Evolutionary conservation across 2,329 filamentous ascomycete genomes (phyloP).

Genomic region (Parastagonospora avenae): DNA sequence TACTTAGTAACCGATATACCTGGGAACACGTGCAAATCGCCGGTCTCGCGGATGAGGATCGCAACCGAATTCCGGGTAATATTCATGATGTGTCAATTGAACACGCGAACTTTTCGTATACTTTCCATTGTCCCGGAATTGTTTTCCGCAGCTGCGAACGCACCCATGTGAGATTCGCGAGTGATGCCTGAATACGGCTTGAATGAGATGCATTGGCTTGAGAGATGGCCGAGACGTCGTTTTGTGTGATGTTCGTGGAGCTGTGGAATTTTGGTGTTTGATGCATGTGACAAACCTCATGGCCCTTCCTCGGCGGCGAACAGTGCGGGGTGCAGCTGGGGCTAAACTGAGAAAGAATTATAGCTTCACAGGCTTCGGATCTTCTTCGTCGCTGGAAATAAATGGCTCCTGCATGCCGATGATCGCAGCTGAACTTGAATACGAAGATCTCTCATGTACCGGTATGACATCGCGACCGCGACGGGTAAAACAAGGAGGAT

Average conservation of each 20-base stretch:
- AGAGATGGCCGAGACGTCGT: not conserved
- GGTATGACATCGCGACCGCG: too few species aligned
- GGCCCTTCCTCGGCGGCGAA: not conserved
- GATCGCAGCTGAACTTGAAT: not conserved
- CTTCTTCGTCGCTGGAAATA: too few species aligned
- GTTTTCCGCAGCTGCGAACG: constrained; percentile 5
- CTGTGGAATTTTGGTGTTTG: not conserved
- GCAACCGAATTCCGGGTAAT: constrained; percentile 10
- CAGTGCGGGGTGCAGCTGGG: not conserved
- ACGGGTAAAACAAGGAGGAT: too few species aligned
- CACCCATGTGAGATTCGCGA: not conserved
- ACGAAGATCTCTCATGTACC: not conserved
- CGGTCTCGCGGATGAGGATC: constrained; percentile 10
- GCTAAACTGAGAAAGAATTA: not conserved
- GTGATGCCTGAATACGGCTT: not conserved
- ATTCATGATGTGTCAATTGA: constrained; percentile 4
- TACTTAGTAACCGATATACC: not conserved
- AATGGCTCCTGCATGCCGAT: too few species aligned
- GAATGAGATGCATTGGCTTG: not conserved
- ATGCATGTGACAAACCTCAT: not conserved
- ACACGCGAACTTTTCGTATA: constrained; percentile 1
- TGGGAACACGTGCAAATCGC: constrained; percentile 3
- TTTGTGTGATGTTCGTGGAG: too few species aligned
- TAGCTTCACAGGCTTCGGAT: too few species aligned
- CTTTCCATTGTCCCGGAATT: constrained; percentile 11